These are phyloP conservation scores for Colletotrichum sublineola DNA, from an alignment of 2,329 filamentous ascomycete species.

Conservation along the genomic window DNA sequence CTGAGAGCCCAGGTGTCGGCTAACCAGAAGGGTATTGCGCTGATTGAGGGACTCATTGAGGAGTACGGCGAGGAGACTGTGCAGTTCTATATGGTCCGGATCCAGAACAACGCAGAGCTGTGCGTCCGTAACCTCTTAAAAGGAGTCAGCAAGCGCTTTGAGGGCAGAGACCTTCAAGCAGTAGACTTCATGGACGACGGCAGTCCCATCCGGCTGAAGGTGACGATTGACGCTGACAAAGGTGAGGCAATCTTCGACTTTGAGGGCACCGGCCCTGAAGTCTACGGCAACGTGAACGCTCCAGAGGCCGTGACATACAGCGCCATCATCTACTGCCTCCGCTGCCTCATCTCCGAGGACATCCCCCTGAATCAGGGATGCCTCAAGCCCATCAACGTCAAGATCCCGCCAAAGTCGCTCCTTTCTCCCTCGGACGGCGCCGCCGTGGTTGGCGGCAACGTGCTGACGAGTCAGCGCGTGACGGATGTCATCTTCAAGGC, in stretches of 20 bases:
- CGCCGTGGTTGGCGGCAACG: conserved; percentile 86
- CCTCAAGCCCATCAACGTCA: conserved; percentile 79
- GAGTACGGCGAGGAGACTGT: conserved; percentile 85
- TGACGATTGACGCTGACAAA: conserved; percentile 80
- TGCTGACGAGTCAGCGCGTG: conserved; percentile 63
- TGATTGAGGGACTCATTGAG: conserved; percentile 80
- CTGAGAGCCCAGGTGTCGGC: conserved; percentile 86
- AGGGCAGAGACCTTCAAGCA: conserved; percentile 77
- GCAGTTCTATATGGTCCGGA: conserved; percentile 86
- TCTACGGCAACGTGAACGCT: conserved; percentile 85
- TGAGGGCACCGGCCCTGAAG: conserved; percentile 81
- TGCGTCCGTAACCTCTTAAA: conserved; percentile 81
- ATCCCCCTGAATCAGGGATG: conserved; percentile 90
- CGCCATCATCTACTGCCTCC: conserved; percentile 89
- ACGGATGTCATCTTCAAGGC: conserved; percentile 71
- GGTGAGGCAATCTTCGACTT: conserved; percentile 88
- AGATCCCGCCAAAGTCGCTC: conserved; percentile 79
- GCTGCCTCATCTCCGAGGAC: conserved; percentile 83
- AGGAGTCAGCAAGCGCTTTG: conserved; percentile 76
- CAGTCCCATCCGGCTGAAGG: conserved; percentile 78
- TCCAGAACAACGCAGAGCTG: conserved; percentile 83
- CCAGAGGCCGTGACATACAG: conserved; percentile 86
- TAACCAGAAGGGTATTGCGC: conserved; percentile 87
- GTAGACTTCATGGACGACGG: conserved; percentile 89
- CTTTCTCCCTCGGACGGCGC: conserved; percentile 82